Conservation (phyloP, 164 flowering plant species). For the Pachysandra terminalis region DNA sequence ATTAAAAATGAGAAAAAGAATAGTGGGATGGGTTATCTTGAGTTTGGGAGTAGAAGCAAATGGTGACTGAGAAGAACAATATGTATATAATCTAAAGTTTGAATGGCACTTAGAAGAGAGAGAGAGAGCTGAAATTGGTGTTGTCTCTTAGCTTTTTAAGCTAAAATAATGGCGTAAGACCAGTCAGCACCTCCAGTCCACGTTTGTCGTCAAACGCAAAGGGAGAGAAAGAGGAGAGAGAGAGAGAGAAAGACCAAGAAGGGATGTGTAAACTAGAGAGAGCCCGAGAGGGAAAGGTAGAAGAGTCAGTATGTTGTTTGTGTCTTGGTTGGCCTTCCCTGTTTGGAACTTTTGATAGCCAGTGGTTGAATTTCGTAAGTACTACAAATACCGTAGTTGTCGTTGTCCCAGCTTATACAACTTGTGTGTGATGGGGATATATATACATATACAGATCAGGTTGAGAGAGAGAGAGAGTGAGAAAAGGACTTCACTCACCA, state of each 20-base stretch:
- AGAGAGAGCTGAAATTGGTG: slow-evolving; percentile 11
- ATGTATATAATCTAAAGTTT: slow-evolving; percentile 29
- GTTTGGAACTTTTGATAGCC: background rate
- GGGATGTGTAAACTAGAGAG: too few species aligned
- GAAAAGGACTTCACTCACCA: too few species aligned
- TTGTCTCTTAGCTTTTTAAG: slow-evolving; percentile 37
- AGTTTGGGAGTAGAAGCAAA: too few species aligned
- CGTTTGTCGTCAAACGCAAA: slow-evolving; percentile 41
- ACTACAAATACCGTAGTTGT: background rate
- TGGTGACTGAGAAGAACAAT: slow-evolving; percentile 21
- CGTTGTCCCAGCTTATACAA: background rate
- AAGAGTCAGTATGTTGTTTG: slow-evolving; percentile 12
- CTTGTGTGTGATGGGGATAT: background rate
- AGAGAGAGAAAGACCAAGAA: too few species aligned
- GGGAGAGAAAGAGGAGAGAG: slow-evolving; percentile 10
- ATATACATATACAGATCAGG: too few species aligned
- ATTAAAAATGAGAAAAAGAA: background rate
- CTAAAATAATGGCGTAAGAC: slow-evolving; percentile 38
- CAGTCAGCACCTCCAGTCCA: slow-evolving; percentile 57
- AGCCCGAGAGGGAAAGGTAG: too few species aligned
- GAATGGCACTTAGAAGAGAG: slow-evolving; percentile 17
- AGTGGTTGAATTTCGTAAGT: background rate
- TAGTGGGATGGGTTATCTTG: background rate
- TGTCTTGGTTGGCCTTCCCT: background rate
- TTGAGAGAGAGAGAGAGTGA: background rate